Conservation (phyloP, 23 red algal species). For the Gracilariopsis chorda region DNA sequence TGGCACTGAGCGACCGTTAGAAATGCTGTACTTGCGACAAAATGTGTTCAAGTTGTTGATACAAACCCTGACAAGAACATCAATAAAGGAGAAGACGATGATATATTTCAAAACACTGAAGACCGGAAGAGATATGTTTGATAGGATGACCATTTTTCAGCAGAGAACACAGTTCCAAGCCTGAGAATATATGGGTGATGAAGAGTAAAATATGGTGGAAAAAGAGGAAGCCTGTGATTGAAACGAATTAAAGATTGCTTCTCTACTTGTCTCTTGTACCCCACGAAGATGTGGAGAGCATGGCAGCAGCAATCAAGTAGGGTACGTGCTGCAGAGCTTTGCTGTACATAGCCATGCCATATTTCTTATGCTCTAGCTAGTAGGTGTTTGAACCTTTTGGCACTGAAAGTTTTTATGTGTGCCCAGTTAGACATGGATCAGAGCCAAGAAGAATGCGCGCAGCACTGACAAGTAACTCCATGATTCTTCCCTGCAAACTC, state of each 20-base stretch:
- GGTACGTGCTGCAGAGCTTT: background rate
- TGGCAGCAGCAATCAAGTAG: background rate
- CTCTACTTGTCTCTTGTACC: background rate
- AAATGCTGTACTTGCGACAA: background rate
- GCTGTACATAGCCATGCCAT: too few relatives aligned
- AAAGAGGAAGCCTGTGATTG: too few relatives aligned
- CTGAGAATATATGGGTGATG: background rate
- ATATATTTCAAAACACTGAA: conserved; percentile 4
- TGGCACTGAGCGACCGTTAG: background rate
- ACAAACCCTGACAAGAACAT: background rate
- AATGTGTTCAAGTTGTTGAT: background rate
- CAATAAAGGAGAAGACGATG: background rate
- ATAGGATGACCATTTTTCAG: background rate
- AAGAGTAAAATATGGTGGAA: too few relatives aligned
- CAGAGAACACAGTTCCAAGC: background rate
- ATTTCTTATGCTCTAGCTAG: too few relatives aligned
- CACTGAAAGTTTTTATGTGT: too few relatives aligned
- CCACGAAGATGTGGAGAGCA: background rate
- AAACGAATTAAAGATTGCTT: background rate
- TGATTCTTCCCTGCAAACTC: too few relatives aligned
- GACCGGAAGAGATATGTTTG: background rate
- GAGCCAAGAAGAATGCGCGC: too few relatives aligned
- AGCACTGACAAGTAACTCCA: too few relatives aligned
- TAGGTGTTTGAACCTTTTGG: too few relatives aligned
- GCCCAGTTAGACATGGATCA: too few relatives aligned